Evolutionary conservation across 2,329 filamentous ascomycete genomes (phyloP), one percentile per base, ranked within the genome.

Genomic region (Knoxdaviesia capensis): DNA sequence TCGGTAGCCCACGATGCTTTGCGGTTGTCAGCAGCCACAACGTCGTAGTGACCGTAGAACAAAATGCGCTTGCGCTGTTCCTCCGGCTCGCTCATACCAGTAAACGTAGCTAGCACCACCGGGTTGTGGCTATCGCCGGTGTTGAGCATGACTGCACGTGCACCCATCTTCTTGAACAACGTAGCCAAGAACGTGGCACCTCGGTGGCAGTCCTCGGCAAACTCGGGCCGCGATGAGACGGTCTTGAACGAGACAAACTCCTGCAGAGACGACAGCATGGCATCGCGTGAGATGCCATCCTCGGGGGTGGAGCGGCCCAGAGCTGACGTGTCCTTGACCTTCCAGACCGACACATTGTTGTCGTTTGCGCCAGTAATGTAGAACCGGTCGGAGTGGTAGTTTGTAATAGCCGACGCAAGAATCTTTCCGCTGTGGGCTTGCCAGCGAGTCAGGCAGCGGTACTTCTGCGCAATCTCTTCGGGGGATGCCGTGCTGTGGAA

Each of bases 31-130:
- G 90, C 90, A 1, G 86, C 74, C 4, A 98, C 90, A 3, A 98
- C 87, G 54, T 98, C 90, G 63, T 98, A 98, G 56, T 98, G 90
- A 0, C 92, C 90, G 53, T 98, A 98, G 56, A 98, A 98, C 0
- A 98, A 63, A 6, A 96, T 83, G 31, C 84, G 86, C 60, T 90
- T 94, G 11, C 83, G 72, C 30, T 73, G 65, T 30, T 71, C 68
- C 0, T 72, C 63, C 1, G 75, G 71, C 7, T 74, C 68, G 46
- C 69, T 74, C 57, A 77, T 90, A 4, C 80, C 86, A 38, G 74
- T 73, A 56, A 98, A 98, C 45, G 79, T 81, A 36, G 90, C 90
- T 49, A 82, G 80, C 0, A 98, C 86, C n/a, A 98, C 79, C 0
- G 90, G 90, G 53, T 96, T 96, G 51, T 83, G 79, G 31, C 70